Conservation (phyloP, 352 stramenopile genomes). For the Halophytophthora batemanensis region DNA sequence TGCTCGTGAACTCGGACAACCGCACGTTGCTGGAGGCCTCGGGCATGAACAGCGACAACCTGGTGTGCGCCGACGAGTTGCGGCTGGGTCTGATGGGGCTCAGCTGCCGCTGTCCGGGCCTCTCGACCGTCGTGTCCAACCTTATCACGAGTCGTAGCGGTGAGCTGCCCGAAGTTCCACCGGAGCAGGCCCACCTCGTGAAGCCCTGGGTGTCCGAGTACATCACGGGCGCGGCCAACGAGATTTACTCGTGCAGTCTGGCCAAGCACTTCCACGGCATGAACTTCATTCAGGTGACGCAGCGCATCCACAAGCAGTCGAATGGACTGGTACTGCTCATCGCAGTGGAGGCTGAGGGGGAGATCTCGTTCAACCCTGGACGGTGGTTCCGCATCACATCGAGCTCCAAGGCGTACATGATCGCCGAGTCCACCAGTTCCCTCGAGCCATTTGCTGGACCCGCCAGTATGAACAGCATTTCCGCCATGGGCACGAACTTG, state of each 20-base stretch:
- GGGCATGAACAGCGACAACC: slow-evolving; percentile 59
- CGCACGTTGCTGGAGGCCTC: slow-evolving; percentile 72
- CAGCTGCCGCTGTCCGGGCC: slow-evolving; percentile 73
- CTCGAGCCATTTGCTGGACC: slow-evolving; percentile 42
- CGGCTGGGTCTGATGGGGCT: slow-evolving; percentile 81
- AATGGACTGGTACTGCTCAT: slow-evolving; percentile 74
- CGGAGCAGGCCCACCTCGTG: slow-evolving; percentile 13
- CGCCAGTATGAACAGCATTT: slow-evolving; percentile 22
- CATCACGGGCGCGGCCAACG: slow-evolving; percentile 67
- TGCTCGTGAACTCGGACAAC: slow-evolving; percentile 85
- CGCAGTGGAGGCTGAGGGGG: slow-evolving; percentile 58
- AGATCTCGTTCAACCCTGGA: slow-evolving; percentile 77
- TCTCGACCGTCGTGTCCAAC: slow-evolving; percentile 85
- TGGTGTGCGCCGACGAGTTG: slow-evolving; percentile 82
- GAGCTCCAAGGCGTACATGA: slow-evolving; percentile 68
- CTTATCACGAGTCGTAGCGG: slow-evolving; percentile 74
- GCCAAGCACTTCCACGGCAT: slow-evolving; percentile 54
- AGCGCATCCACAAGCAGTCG: slow-evolving; percentile 69
- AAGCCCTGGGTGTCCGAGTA: slow-evolving; percentile 77
- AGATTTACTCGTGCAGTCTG: slow-evolving; percentile 77
- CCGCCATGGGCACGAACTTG: slow-evolving; percentile 28
- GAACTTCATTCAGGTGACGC: slow-evolving; percentile 72
- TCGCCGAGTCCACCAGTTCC: slow-evolving; percentile 64
- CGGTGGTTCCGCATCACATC: slow-evolving; percentile 47
- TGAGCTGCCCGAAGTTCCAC: slow-evolving; percentile 23